Conservation (phyloP, 139 green algal genomes). For the Tetradesmus lagerheimii region DNA sequence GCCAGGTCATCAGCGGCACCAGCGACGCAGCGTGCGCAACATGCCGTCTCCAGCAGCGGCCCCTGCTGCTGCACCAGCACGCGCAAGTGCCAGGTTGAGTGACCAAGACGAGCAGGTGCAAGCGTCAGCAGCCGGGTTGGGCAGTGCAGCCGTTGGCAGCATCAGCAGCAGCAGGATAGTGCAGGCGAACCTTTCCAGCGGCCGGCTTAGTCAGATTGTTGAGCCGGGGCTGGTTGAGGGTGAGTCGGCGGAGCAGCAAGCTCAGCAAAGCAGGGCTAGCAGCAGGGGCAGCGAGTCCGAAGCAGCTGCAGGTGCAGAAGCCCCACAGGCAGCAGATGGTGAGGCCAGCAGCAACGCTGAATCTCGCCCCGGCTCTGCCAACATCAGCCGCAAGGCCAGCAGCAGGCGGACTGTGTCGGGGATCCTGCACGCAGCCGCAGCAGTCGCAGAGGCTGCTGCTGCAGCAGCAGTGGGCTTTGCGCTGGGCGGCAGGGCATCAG, state of each 20-base stretch:
- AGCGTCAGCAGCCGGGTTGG: background rate
- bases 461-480: conserved; percentile 13
- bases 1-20: background rate
- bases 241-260: background rate
- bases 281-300: background rate
- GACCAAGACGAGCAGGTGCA: conserved; percentile 28
- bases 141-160: background rate
- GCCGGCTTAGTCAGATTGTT: background rate
- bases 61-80: background rate
- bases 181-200: background rate
- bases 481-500: background rate
- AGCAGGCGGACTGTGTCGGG: background rate
- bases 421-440: conserved; percentile 16
- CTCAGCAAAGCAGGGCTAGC: conserved; percentile 13
- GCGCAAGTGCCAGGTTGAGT: background rate
- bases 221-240: background rate
- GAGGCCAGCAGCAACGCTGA: background rate
- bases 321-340: background rate
- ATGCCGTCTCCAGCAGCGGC: background rate
- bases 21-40: conserved; percentile 17
- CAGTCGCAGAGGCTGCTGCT: conserved; percentile 24
- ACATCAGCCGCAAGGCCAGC: background rate
- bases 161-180: background rate
- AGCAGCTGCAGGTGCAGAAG: conserved; percentile 5
- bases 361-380: background rate